Percentiles rank a stretch among this genome's conserved stretches.
These are phyloP conservation scores for Aspergillus campestris DNA, from an alignment of 495 filamentous ascomycete species.

Conservation along the genomic window DNA sequence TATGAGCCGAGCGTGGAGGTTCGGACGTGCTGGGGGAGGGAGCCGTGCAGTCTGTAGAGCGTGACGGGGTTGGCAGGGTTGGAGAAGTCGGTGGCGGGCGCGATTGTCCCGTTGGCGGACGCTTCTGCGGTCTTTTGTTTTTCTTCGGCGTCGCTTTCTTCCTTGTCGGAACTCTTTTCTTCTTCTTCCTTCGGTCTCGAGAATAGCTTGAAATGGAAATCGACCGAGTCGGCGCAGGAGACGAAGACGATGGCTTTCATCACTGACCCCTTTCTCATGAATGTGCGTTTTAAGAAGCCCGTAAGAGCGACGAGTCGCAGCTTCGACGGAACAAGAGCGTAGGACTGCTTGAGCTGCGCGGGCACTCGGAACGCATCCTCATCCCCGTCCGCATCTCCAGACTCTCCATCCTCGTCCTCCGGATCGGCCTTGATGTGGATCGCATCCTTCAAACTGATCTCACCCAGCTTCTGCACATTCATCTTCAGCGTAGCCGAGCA, in stretches of 20 bases:
- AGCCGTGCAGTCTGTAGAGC: slow-evolving; percentile 86
- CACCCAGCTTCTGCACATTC: slow-evolving; percentile 82
- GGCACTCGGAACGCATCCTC: slow-evolving; percentile 70
- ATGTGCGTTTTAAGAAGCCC: slow-evolving; percentile 73
- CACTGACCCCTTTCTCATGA: slow-evolving; percentile 74
- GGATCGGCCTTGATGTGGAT: slow-evolving; percentile 71
- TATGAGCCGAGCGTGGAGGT: slow-evolving; percentile 78
- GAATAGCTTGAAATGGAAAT: slow-evolving; percentile 92
- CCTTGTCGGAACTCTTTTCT: slow-evolving; percentile 12
- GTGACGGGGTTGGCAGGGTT: slow-evolving; percentile 49
- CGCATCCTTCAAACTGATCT: slow-evolving; percentile 91
- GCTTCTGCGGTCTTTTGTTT: slow-evolving; percentile 17
- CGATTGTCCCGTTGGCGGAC: slow-evolving; percentile 42
- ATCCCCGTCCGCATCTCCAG: slow-evolving; percentile 27
- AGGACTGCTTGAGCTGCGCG: slow-evolving; percentile 85
- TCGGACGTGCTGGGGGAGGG: slow-evolving; percentile 78
- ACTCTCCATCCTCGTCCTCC: slow-evolving; percentile 30
- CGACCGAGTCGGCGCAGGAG: slow-evolving; percentile 91
- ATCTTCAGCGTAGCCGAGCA: slow-evolving; percentile 97
- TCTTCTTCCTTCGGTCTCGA: slow-evolving; percentile 36
- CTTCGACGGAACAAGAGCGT: slow-evolving; percentile 79
- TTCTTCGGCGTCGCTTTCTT: slow-evolving; percentile 16
- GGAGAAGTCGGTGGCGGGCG: slow-evolving; percentile 41
- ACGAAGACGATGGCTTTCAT: slow-evolving; percentile 97
- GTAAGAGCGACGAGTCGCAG: slow-evolving; percentile 79